Conservation (phyloP, 2,329 filamentous ascomycete genomes). For the Aspergillus latus region DNA sequence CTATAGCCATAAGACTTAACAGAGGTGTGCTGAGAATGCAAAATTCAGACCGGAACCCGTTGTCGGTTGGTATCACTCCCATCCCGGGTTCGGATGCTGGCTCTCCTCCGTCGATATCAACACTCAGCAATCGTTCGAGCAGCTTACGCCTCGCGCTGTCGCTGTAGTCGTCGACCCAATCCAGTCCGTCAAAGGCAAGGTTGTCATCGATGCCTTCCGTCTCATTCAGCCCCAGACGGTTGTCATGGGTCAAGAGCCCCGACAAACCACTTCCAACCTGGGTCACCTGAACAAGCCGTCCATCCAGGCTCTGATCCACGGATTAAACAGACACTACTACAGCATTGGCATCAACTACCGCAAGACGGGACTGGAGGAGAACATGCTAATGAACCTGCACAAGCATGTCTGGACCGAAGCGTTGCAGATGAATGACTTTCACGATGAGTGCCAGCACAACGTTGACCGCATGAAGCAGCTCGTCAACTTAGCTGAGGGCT, state of each 20-base stretch:
- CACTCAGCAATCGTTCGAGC: slow-evolving; percentile 99
- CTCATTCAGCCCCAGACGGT: slow-evolving; percentile 97
- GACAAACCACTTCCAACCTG: slow-evolving; percentile 95
- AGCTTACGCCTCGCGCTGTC: slow-evolving; percentile 92
- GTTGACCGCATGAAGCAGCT: slow-evolving; percentile 85
- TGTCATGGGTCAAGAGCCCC: slow-evolving; percentile 96
- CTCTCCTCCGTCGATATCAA: slow-evolving; percentile 99
- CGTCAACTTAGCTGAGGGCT: slow-evolving; percentile 87
- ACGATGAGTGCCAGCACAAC: slow-evolving; percentile 77
- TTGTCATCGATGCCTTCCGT: slow-evolving; percentile 98
- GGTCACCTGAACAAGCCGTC: slow-evolving; percentile 98
- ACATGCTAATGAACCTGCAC: slow-evolving; percentile 99
- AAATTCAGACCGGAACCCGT: slow-evolving; percentile 80
- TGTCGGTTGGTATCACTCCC: slow-evolving; percentile 99
- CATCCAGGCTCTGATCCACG: slow-evolving; percentile 98
- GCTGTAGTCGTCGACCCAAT: slow-evolving; percentile 98
- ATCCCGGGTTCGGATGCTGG: slow-evolving; percentile 99
- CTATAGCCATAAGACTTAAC: background rate
- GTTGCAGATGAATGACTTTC: slow-evolving; percentile 94
- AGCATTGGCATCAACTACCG: slow-evolving; percentile 98
- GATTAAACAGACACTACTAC: slow-evolving; percentile 98
- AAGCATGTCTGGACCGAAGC: slow-evolving; percentile 99
- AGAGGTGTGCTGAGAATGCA: slow-evolving; percentile 13
- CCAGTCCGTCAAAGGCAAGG: slow-evolving; percentile 98
- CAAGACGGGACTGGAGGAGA: slow-evolving; percentile 96